These are phyloP conservation scores for Pachyrhizus erosus DNA, from an alignment of 306 rosid species.

Conservation along the genomic window DNA sequence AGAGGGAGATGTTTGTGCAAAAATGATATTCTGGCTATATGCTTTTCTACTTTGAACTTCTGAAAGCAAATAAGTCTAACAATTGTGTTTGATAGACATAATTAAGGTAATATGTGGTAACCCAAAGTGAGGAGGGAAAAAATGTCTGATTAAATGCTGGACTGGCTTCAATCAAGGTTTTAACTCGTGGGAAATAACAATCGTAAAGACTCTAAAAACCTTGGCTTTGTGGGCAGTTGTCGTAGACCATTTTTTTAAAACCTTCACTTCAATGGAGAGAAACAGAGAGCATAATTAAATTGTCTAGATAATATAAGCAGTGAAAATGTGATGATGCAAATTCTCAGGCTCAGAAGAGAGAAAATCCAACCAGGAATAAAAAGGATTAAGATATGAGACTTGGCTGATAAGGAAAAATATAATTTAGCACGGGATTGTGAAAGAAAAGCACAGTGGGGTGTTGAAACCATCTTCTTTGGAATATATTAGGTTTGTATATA, in stretches of 20 bases:
- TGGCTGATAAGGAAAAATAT: background rate
- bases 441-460: background rate
- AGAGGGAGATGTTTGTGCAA: conserved; percentile 8
- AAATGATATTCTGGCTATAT: conserved; percentile 10
- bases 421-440: background rate
- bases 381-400: background rate
- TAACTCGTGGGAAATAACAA: background rate
- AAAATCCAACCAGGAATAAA: background rate
- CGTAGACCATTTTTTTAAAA: background rate
- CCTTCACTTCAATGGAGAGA: background rate
- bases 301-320: background rate
- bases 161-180: background rate
- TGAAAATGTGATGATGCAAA: conserved; percentile 18
- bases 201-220: background rate
- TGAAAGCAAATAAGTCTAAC: background rate
- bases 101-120: background rate
- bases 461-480: background rate
- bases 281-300: background rate
- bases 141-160: background rate
- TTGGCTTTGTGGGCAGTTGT: background rate
- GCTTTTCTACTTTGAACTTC: background rate
- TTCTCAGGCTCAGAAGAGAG: background rate
- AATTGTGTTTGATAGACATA: background rate
- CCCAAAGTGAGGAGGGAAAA: background rate
- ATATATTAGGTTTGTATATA: background rate